Conservation (phyloP, 306 rosid species). For the Abrus precatorius region DNA sequence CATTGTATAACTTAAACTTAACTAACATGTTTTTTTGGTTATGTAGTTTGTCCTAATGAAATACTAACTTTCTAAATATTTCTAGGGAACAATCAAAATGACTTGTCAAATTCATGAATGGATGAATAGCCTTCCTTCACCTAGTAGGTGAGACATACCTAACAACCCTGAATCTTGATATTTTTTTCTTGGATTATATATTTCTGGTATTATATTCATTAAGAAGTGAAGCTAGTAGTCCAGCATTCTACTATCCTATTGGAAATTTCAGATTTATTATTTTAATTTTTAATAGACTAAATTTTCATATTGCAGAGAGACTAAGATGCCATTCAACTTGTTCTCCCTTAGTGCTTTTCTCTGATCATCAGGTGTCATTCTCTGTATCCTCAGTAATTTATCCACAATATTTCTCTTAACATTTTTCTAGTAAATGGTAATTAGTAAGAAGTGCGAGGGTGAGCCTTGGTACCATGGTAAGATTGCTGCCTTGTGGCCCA, state of each 20-base stretch:
- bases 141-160: constrained; percentile 56
- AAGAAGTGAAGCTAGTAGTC: neutral
- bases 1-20: neutral
- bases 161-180: constrained; percentile 16
- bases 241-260: neutral
- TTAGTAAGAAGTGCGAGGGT: neutral
- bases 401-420: neutral
- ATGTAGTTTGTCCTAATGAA: constrained; percentile 34
- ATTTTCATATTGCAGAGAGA: constrained; percentile 31
- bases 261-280: constrained; percentile 26
- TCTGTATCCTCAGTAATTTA: neutral
- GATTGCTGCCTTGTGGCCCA: neutral
- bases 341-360: neutral
- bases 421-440: constrained; percentile 1
- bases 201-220: constrained; percentile 4
- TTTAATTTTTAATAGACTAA: neutral
- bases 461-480: neutral
- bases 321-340: constrained; percentile 34
- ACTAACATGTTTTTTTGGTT: constrained; percentile 1
- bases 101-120: constrained; percentile 59
- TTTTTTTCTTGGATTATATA: constrained; percentile 35
- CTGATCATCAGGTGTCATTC: constrained; percentile 20
- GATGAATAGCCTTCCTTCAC: constrained; percentile 37
- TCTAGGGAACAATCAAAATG: constrained; percentile 69
- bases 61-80: constrained; percentile 45